A percentile compares a stretch with the other conserved stretches of the same genome.
These are phyloP conservation scores for Vitis hybrid DNA, from an alignment of 177 flowering plant genomes.

Conservation along the genomic window DNA sequence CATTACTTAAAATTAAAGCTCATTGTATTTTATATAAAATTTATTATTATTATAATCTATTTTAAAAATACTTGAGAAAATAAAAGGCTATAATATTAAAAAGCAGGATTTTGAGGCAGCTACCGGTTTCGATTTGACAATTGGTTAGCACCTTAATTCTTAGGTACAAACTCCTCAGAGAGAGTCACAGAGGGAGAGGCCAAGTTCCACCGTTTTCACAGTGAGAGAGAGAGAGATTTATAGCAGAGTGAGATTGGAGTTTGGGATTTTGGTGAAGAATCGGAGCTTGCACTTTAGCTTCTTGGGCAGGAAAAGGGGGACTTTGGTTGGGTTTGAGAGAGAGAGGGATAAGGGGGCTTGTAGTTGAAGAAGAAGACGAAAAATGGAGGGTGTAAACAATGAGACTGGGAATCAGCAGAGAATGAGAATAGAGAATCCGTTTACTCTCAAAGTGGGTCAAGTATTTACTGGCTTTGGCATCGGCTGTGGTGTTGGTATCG, in stretches of 20 bases:
- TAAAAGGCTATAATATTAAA: too few relatives aligned
- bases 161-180: too few relatives aligned
- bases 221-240: neutral
- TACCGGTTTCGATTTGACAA: too few relatives aligned
- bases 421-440: slow-evolving; percentile 69
- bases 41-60: too few relatives aligned
- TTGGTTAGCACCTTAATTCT: too few relatives aligned
- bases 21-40: too few relatives aligned
- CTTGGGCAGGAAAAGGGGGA: neutral
- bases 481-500: slow-evolving; percentile 97
- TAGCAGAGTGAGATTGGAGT: too few relatives aligned
- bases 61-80: too few relatives aligned
- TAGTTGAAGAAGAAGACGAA: neutral
- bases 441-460: slow-evolving; percentile 86
- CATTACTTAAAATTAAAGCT: too few relatives aligned
- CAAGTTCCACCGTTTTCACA: too few relatives aligned
- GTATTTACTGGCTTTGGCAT: slow-evolving; percentile 96
- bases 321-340: neutral
- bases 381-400: slow-evolving; percentile 11
- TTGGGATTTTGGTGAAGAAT: neutral
- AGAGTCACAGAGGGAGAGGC: too few relatives aligned
- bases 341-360: slow-evolving; percentile 5
- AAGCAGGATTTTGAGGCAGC: too few relatives aligned
- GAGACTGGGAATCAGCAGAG: slow-evolving; percentile 19
- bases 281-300: neutral